Conservation (phyloP, 257 asterid genomes). For the Leonotis leonurus region DNA sequence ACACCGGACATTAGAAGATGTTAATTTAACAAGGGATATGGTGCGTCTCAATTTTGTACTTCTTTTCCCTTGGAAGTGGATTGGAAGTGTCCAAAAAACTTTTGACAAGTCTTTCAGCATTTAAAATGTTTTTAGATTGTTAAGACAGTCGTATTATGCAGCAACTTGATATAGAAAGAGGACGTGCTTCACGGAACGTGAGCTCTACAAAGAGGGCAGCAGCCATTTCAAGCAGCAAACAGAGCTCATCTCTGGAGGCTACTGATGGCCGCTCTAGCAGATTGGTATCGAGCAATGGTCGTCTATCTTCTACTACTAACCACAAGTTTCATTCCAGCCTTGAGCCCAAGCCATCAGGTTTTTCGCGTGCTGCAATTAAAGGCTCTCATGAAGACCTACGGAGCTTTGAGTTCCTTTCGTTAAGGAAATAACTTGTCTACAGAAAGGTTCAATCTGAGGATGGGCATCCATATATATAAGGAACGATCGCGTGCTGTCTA, state of each 20-base stretch:
- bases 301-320: slow-evolving; percentile 35
- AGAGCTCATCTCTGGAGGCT: slow-evolving; percentile 55
- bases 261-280: slow-evolving; percentile 43
- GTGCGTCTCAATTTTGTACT: slow-evolving; percentile 19
- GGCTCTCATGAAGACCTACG: slow-evolving; percentile 73
- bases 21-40: slow-evolving; percentile 40
- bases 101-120: not conserved
- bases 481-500: not conserved
- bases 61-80: not conserved
- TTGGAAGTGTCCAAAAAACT: too few species aligned
- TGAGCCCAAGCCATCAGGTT: slow-evolving; percentile 52
- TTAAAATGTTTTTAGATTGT: not conserved
- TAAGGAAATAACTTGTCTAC: slow-evolving; percentile 26
- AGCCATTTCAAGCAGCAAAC: slow-evolving; percentile 33
- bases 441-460: slow-evolving; percentile 8
- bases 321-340: slow-evolving; percentile 50
- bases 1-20: slow-evolving; percentile 36
- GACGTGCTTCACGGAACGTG: slow-evolving; percentile 29
- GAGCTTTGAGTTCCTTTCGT: slow-evolving; percentile 79
- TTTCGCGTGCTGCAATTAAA: slow-evolving; percentile 44
- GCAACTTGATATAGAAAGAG: slow-evolving; percentile 42
- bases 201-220: slow-evolving; percentile 45
- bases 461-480: slow-evolving; percentile 11
- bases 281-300: slow-evolving; percentile 49
- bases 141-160: slow-evolving; percentile 20